Percentiles rank a stretch among this genome's conserved stretches.
Conservation (phyloP, 2,329 filamentous ascomycete species). For the Nemania sp. region DNA sequence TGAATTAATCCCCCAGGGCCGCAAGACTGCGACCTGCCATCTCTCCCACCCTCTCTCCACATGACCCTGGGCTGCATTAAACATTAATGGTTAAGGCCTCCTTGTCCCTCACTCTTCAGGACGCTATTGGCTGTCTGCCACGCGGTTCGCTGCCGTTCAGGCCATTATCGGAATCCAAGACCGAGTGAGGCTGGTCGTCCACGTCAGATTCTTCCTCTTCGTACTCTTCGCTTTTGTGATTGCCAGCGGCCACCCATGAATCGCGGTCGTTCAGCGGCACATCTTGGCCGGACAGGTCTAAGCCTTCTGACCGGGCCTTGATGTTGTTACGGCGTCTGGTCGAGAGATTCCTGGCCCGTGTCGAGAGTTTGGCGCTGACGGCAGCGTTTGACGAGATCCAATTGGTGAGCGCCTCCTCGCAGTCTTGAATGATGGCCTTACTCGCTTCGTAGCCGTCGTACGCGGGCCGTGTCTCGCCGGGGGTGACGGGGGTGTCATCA, state of each 20-base stretch:
- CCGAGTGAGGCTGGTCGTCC: slow-evolving; percentile 61
- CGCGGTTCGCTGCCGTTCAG: slow-evolving; percentile 58
- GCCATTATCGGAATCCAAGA: slow-evolving; percentile 56
- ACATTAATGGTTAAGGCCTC: slow-evolving; percentile 34
- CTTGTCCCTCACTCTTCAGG: neutral
- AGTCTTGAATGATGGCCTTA: slow-evolving; percentile 99
- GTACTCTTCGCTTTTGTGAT: slow-evolving; percentile 61
- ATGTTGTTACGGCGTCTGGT: slow-evolving; percentile 79
- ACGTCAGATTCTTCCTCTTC: slow-evolving; percentile 69
- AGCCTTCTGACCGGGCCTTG: slow-evolving; percentile 67
- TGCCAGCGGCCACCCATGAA: slow-evolving; percentile 79
- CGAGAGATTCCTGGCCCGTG: slow-evolving; percentile 83
- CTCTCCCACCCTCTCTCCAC: neutral
- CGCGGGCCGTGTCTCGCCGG: slow-evolving; percentile 91
- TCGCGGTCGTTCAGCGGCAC: slow-evolving; percentile 76
- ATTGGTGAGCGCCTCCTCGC: slow-evolving; percentile 94
- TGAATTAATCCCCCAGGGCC: slow-evolving; percentile 1
- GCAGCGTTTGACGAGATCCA: slow-evolving; percentile 92
- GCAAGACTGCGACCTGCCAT: neutral
- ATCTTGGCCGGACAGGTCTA: slow-evolving; percentile 85
- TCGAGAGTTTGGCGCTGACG: slow-evolving; percentile 84
- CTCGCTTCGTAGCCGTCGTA: slow-evolving; percentile 98
- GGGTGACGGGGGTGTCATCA: slow-evolving; percentile 95
- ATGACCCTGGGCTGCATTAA: slow-evolving; percentile 32
- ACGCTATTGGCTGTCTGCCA: slow-evolving; percentile 31